Conservation (phyloP, 305 asterid genomes). For the Solanum hybrid region DNA sequence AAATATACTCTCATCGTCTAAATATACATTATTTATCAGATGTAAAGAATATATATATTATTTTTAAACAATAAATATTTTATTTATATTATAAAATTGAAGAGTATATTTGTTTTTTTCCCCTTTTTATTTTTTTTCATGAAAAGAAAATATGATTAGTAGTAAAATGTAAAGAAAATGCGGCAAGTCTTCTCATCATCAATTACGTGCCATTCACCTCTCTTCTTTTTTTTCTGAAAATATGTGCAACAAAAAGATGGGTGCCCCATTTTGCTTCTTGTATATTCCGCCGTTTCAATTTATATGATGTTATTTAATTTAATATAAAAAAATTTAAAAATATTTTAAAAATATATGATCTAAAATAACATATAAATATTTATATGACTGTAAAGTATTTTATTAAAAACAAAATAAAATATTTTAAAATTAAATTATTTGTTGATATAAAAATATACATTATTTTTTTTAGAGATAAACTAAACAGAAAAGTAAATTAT, state of each 20-base stretch:
- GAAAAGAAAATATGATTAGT: not conserved
- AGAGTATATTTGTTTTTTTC: not conserved
- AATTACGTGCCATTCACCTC: constrained; percentile 31
- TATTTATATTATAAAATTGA: not conserved
- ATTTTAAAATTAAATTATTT: not conserved
- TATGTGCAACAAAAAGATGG: constrained; percentile 26
- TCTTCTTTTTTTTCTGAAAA: not conserved
- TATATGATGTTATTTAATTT: no score
- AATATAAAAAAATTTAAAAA: no score
- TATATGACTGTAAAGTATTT: not conserved
- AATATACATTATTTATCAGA: no score
- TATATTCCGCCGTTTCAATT: not conserved
- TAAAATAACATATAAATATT: no score
- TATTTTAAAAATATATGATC: no score
- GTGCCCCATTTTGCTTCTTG: constrained; percentile 40
- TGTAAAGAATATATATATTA: not conserved
- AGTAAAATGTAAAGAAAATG: not conserved
- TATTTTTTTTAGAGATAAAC: no score
- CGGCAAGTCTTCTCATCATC: constrained; percentile 28
- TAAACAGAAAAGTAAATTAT: no score
- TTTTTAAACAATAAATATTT: no score
- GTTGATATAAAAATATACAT: no score
- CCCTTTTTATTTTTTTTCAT: not conserved
- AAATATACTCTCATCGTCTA: no score
- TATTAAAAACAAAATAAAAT: not conserved